These are phyloP conservation scores for Aspergillus niger DNA, from an alignment of 2,329 filamentous ascomycete species.

Conservation along the genomic window DNA sequence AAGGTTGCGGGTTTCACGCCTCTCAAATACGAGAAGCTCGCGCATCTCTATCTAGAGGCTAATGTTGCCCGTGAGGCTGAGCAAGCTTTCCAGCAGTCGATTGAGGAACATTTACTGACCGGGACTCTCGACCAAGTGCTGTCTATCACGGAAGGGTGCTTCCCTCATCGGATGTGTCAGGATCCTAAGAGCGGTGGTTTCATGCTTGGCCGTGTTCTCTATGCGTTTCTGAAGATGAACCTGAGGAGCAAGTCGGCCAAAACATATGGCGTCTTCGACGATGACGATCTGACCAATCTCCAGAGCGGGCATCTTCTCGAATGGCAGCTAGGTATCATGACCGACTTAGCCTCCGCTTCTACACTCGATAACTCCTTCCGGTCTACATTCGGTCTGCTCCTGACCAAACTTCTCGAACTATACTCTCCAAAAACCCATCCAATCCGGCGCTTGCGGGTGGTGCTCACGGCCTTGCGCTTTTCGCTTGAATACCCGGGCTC, in stretches of 20 bases:
- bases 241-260: constrained; percentile 33
- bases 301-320: constrained; percentile 38
- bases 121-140: constrained; percentile 38
- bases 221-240: constrained; percentile 39
- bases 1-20: constrained; percentile 43
- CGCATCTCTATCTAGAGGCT: constrained; percentile 43
- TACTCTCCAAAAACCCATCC: constrained; percentile 36
- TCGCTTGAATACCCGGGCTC: constrained; percentile 35
- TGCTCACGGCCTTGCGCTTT: constrained; percentile 39
- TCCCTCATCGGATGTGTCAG: constrained; percentile 33
- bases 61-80: constrained; percentile 39
- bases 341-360: constrained; percentile 31
- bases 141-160: constrained; percentile 27
- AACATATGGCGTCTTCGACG: constrained; percentile 34
- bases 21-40: constrained; percentile 49
- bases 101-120: constrained; percentile 43
- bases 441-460: constrained; percentile 40
- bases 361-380: constrained; percentile 32
- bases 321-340: constrained; percentile 41
- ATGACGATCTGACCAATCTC: constrained; percentile 27
- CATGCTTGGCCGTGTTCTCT: constrained; percentile 41
- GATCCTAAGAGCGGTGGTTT: constrained; percentile 39
- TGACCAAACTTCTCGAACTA: constrained; percentile 37
- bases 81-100: constrained; percentile 41
- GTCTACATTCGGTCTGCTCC: constrained; percentile 28